Conservation (phyloP, 192 early-diverging fungal species). For the Gonapodya sp. region DNA sequence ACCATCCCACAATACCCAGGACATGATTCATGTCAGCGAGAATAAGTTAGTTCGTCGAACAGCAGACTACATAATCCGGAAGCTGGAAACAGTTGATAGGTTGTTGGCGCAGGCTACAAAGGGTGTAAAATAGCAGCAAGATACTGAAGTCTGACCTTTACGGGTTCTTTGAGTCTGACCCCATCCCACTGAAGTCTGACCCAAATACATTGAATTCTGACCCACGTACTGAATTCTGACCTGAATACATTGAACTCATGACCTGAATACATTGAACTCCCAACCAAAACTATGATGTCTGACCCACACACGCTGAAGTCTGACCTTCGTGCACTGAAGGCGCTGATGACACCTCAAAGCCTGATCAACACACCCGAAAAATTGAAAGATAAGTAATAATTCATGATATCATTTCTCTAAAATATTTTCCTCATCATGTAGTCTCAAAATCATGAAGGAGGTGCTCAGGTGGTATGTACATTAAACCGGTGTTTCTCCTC, state of each 20-base stretch:
- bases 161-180: neutral
- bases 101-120: neutral
- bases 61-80: conserved; percentile 92
- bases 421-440: neutral
- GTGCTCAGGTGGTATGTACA: too few species aligned
- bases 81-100: conserved; percentile 79
- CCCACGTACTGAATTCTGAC: neutral
- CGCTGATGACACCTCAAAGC: neutral
- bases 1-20: conserved; percentile 22
- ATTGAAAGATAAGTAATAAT: neutral
- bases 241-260: neutral
- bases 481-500: too few species aligned
- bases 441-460: neutral
- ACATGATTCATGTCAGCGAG: conserved; percentile 93
- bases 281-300: too few species aligned
- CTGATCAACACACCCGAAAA: neutral
- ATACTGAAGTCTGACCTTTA: neutral
- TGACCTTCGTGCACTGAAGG: neutral
- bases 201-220: neutral
- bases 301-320: too few species aligned
- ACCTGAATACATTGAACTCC: neutral
- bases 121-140: neutral
- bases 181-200: neutral
- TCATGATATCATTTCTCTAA: neutral
- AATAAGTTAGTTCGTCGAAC: conserved; percentile 84